These are phyloP conservation scores for Aspergillus funiculosus DNA, from an alignment of 495 filamentous ascomycete species.

Conservation along the genomic window DNA sequence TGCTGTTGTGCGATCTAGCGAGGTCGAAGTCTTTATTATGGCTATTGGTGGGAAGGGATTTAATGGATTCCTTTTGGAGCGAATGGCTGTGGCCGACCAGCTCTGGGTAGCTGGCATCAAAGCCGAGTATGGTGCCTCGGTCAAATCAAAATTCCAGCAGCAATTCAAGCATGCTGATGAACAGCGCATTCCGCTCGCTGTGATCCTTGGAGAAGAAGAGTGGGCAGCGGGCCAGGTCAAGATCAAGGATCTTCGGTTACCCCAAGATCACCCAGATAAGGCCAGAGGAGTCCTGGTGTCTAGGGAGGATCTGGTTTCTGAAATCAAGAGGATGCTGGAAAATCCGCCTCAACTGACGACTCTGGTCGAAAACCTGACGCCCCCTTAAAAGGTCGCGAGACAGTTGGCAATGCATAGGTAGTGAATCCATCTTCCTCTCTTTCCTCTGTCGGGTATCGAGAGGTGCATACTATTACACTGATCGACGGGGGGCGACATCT, in stretches of 20 bases:
- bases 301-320: conserved; percentile 51
- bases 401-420: background rate
- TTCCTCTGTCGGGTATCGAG: too few species aligned
- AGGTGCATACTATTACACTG: background rate
- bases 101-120: conserved; percentile 80
- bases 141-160: conserved; percentile 68
- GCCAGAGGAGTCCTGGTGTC: conserved; percentile 71
- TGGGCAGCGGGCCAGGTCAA: conserved; percentile 67
- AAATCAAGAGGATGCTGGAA: conserved; percentile 43
- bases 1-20: conserved; percentile 53
- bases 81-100: conserved; percentile 65
- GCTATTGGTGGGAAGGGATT: conserved; percentile 87
- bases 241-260: conserved; percentile 78
- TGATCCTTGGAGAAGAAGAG: conserved; percentile 80
- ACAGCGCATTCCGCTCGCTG: conserved; percentile 62
- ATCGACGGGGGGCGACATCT: background rate
- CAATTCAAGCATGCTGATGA: conserved; percentile 79
- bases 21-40: conserved; percentile 88
- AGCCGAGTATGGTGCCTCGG: conserved; percentile 73
- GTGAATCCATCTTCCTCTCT: too few species aligned
- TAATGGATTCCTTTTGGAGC: conserved; percentile 70
- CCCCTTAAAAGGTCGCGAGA: too few species aligned
- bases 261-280: conserved; percentile 78
- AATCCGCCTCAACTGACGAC: background rate
- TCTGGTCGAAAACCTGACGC: too few species aligned